Evolutionary conservation across 805 yeast genomes (phyloP).

Genomic region (Schwanniomyces yamadae): DNA sequence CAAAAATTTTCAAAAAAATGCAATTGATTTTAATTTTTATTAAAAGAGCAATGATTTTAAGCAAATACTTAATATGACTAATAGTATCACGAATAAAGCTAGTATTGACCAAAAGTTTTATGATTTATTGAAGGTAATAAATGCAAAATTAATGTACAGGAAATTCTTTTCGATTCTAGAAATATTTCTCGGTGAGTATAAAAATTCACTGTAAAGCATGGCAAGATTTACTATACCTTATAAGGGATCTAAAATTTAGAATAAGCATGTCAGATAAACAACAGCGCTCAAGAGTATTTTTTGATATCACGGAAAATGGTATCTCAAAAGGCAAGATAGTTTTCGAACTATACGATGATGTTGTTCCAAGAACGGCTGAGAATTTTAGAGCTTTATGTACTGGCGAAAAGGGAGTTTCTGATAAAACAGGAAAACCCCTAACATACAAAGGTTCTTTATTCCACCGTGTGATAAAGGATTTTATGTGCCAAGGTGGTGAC

Average conservation of each 20-base stretch:
- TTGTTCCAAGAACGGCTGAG: slow-evolving; percentile 86
- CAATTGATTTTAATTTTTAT: no score
- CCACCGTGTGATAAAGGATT: slow-evolving; percentile 86
- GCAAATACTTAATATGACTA: no score
- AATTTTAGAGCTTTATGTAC: slow-evolving; percentile 87
- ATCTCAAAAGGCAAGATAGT: slow-evolving; percentile 71
- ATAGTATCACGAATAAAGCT: no score
- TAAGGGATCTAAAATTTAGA: no score
- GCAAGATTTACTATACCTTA: neutral
- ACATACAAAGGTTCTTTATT: slow-evolving; percentile 82
- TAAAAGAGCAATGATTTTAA: no score
- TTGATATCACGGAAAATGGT: slow-evolving; percentile 77
- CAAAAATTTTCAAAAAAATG: no score
- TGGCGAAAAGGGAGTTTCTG: slow-evolving; percentile 72
- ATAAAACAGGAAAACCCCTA: slow-evolving; percentile 61
- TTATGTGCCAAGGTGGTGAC: slow-evolving; percentile 96
- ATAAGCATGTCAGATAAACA: neutral
- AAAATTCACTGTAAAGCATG: no score
- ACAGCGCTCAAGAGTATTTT: slow-evolving; percentile 54
- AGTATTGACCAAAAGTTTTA: no score
- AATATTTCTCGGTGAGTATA: neutral
- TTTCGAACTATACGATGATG: slow-evolving; percentile 68
- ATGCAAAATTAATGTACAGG: slow-evolving; percentile 5
- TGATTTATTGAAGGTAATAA: no score
- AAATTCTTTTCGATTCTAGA: slow-evolving; percentile 8